A percentile compares a stretch with the other conserved stretches of the same genome.
These are phyloP conservation scores for Porcisia deanei DNA, from an alignment of 208 protist species.

Conservation along the genomic window DNA sequence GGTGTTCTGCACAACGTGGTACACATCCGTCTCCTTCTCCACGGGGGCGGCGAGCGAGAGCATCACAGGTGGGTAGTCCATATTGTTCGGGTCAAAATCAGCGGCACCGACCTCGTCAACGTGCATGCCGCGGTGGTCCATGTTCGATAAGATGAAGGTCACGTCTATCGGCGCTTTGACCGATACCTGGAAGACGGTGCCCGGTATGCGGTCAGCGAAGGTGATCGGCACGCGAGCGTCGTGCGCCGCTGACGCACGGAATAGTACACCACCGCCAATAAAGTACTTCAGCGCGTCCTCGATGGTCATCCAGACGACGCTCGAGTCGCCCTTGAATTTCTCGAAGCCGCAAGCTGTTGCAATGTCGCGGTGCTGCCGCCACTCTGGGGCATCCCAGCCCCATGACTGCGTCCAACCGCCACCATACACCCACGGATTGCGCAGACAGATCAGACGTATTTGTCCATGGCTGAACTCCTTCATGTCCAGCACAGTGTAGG, in stretches of 20 bases:
- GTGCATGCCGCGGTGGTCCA: slow-evolving; percentile 53
- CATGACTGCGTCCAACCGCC: slow-evolving; percentile 48
- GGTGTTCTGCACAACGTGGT: slow-evolving; percentile 67
- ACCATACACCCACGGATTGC: slow-evolving; percentile 67
- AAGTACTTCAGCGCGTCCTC: slow-evolving; percentile 76
- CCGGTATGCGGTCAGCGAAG: slow-evolving; percentile 68
- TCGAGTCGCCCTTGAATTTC: slow-evolving; percentile 30
- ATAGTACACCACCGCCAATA: slow-evolving; percentile 74
- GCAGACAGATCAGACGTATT: slow-evolving; percentile 58
- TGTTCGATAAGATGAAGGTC: slow-evolving; percentile 64
- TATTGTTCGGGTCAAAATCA: slow-evolving; percentile 30
- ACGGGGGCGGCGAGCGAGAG: slow-evolving; percentile 57
- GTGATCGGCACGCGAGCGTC: slow-evolving; percentile 75
- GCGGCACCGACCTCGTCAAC: slow-evolving; percentile 23
- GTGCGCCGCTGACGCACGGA: slow-evolving; percentile 30
- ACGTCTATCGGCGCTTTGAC: slow-evolving; percentile 48
- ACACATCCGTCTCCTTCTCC: slow-evolving; percentile 27
- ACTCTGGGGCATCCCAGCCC: slow-evolving; percentile 39
- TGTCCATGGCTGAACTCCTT: slow-evolving; percentile 42
- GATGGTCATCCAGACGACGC: slow-evolving; percentile 74
- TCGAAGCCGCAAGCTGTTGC: slow-evolving; percentile 33
- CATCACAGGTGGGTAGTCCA: slow-evolving; percentile 85
- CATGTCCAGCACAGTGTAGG: slow-evolving; percentile 68
- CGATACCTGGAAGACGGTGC: slow-evolving; percentile 58
- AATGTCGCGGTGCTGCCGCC: slow-evolving; percentile 40